Evolutionary conservation across 306 rosid genomes (phyloP).

Genomic region (Pachyrhizus erosus): DNA sequence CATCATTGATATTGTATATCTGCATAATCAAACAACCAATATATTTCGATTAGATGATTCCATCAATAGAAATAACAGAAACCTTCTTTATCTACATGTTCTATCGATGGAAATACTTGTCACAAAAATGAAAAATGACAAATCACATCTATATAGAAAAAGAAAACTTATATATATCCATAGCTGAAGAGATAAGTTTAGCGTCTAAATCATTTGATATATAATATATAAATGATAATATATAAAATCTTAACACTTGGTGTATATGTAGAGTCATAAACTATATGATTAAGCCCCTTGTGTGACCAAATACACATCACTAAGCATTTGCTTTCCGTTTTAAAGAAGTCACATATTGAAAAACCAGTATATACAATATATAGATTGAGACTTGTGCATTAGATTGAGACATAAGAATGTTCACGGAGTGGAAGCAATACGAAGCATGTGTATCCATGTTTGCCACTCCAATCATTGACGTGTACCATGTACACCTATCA

Average conservation of each 20-base stretch:
- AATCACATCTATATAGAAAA: conserved; percentile 1
- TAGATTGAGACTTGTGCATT: not conserved
- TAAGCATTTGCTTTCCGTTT: not conserved
- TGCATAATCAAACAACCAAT: not conserved
- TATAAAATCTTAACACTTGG: not conserved
- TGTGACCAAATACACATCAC: not conserved
- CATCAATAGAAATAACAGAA: conserved; percentile 34
- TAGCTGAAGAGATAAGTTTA: conserved; percentile 9
- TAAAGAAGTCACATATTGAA: not conserved
- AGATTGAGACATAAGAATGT: conserved; percentile 29
- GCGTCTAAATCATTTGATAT: conserved; percentile 17
- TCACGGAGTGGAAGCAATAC: not conserved
- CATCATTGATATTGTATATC: not conserved
- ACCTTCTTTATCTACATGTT: not conserved
- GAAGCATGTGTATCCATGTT: not conserved
- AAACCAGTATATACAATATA: not conserved
- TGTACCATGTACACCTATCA: conserved; percentile 14
- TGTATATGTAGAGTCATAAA: not conserved
- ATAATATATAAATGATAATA: not conserved
- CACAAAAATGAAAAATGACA: not conserved
- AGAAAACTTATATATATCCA: not conserved
- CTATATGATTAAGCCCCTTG: not conserved
- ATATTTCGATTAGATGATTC: not conserved
- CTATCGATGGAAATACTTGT: not conserved
- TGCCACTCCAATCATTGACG: conserved; percentile 18